A percentile compares a stretch with the other conserved stretches of the same genome.
Evolutionary conservation across 2,329 filamentous ascomycete species (phyloP).

Genomic region (Fusarium graminum): DNA sequence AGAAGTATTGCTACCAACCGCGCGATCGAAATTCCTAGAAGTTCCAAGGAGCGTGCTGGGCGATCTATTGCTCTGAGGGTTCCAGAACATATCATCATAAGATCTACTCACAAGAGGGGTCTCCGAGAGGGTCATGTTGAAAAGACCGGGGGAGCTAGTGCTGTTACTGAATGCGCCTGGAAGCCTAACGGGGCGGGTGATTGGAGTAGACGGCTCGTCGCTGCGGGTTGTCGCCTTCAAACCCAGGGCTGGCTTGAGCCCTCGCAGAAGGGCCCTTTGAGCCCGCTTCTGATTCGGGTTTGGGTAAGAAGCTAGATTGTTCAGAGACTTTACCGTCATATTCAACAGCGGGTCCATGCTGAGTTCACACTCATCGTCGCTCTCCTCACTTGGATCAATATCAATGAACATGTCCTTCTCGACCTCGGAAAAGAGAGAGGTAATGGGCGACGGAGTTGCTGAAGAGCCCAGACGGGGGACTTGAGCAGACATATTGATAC

Average conservation of each 20-base stretch:
- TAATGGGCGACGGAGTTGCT: slow-evolving; percentile 42
- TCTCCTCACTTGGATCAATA: slow-evolving; percentile 47
- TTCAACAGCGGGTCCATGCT: slow-evolving; percentile 53
- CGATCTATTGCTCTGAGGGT: slow-evolving; percentile 13
- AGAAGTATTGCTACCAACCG: slow-evolving; percentile 30
- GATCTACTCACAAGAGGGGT: slow-evolving; percentile 13
- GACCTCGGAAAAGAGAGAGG: slow-evolving; percentile 36
- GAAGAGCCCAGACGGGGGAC: slow-evolving; percentile 49
- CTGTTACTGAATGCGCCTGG: slow-evolving; percentile 25
- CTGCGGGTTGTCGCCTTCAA: slow-evolving; percentile 27
- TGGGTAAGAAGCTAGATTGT: slow-evolving; percentile 67
- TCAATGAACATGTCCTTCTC: slow-evolving; percentile 36
- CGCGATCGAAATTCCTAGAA: slow-evolving; percentile 26
- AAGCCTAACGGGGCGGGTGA: slow-evolving; percentile 15
- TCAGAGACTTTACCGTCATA: slow-evolving; percentile 62
- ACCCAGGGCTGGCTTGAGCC: slow-evolving; percentile 45
- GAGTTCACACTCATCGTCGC: slow-evolving; percentile 50
- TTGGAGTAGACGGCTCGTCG: slow-evolving; percentile 25
- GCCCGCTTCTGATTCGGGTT: slow-evolving; percentile 68
- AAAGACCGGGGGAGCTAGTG: slow-evolving; percentile 7
- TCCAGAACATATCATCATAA: slow-evolving; percentile 28
- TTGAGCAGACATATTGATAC: slow-evolving; percentile 47
- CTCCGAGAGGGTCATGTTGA: slow-evolving; percentile 29
- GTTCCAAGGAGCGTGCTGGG: slow-evolving; percentile 19
- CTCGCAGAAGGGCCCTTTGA: slow-evolving; percentile 59